Evolutionary conservation across 2,329 filamentous ascomycete species (phyloP).

Genomic region (Alternaria arborescens): DNA sequence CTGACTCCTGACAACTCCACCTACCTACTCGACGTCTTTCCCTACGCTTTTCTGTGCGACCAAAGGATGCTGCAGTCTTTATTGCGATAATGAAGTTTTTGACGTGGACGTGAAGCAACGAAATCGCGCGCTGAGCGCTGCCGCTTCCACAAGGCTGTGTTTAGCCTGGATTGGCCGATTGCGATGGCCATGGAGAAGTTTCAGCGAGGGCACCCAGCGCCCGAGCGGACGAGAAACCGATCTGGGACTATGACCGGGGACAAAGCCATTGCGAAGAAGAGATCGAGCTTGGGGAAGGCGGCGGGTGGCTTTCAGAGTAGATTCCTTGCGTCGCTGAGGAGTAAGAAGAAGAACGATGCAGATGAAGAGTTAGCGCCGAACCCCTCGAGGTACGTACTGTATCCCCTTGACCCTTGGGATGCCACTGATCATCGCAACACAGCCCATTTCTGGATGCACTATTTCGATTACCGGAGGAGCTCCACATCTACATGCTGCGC

Average conservation of each 20-base stretch:
- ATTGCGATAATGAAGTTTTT: slow-evolving; percentile 20
- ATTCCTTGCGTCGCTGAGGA: slow-evolving; percentile 44
- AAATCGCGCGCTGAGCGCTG: slow-evolving; percentile 19
- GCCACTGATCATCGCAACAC: slow-evolving; percentile 13
- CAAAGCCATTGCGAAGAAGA: slow-evolving; percentile 37
- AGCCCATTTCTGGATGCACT: slow-evolving; percentile 45
- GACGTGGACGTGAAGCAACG: slow-evolving; percentile 22
- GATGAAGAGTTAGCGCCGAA: slow-evolving; percentile 29
- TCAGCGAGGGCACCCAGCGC: slow-evolving; percentile 30
- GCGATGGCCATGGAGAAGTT: slow-evolving; percentile 34
- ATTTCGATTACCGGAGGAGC: slow-evolving; percentile 46
- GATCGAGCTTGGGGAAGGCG: slow-evolving; percentile 42
- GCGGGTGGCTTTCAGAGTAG: slow-evolving; percentile 45
- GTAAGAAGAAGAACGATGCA: slow-evolving; percentile 33
- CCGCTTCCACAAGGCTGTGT: slow-evolving; percentile 10
- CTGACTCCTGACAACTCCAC: slow-evolving; percentile 11
- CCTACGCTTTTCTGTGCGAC: slow-evolving; percentile 14
- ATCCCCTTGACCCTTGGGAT: background rate
- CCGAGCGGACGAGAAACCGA: slow-evolving; percentile 28
- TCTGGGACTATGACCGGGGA: slow-evolving; percentile 22
- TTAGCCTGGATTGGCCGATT: slow-evolving; percentile 16
- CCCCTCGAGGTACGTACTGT: slow-evolving; percentile 35
- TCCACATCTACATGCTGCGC: slow-evolving; percentile 47
- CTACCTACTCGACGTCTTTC: background rate
- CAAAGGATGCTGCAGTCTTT: slow-evolving; percentile 10